Conservation (phyloP, 2,329 filamentous ascomycete genomes). For the Aureobasidium sp. region DNA sequence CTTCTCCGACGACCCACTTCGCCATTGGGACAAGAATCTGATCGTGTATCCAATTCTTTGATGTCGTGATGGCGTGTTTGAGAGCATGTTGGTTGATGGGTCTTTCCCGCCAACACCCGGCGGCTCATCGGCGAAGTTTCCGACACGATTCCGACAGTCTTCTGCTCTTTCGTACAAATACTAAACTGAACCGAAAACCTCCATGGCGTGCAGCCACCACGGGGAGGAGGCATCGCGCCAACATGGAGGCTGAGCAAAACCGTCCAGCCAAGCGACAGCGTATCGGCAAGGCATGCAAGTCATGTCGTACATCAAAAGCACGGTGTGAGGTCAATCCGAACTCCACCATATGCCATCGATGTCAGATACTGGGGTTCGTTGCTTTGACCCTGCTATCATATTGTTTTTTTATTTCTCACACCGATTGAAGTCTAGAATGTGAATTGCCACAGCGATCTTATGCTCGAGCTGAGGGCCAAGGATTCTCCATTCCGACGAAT, state of each 20-base stretch:
- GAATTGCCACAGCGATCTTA: background rate
- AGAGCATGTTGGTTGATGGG: background rate
- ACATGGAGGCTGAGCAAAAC: background rate
- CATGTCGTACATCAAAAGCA: slow-evolving; percentile 13
- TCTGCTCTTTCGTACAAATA: too few relatives aligned
- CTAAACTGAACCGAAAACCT: too few relatives aligned
- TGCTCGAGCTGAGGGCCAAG: background rate
- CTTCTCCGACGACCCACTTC: too few relatives aligned
- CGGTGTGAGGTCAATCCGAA: slow-evolving; percentile 2
- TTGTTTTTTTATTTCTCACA: background rate
- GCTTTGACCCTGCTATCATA: background rate
- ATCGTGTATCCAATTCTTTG: too few relatives aligned
- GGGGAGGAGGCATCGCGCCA: background rate
- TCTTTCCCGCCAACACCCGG: background rate
- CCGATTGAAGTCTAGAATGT: background rate
- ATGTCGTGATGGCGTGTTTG: too few relatives aligned
- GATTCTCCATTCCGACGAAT: background rate
- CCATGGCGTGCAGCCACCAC: too few relatives aligned
- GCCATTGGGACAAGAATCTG: too few relatives aligned
- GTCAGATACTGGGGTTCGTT: slow-evolving; percentile 14
- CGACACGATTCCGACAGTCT: too few relatives aligned
- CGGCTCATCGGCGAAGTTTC: background rate
- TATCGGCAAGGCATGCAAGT: slow-evolving; percentile 2
- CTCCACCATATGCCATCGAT: slow-evolving; percentile 1
- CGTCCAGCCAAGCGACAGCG: slow-evolving; percentile 7